A percentile compares a stretch with the other conserved stretches of the same genome.
Conservation (phyloP, 2,329 filamentous ascomycete genomes). For the Malbranchea zuffiana region DNA sequence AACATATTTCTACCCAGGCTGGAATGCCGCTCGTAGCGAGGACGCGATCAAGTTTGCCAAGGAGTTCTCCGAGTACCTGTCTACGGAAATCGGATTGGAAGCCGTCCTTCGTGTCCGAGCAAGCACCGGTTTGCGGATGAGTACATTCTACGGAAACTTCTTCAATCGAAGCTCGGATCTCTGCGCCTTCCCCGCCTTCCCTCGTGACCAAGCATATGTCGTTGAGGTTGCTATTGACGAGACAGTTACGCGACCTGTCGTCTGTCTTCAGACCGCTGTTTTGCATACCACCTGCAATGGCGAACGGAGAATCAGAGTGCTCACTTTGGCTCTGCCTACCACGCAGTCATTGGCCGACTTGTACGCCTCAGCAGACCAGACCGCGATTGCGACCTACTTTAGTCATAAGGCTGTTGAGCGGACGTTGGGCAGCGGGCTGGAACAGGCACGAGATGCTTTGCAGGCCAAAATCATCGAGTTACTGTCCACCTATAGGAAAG, state of each 20-base stretch:
- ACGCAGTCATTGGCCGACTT: conserved; percentile 82
- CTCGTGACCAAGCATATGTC: conserved; percentile 91
- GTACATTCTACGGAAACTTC: conserved; percentile 97
- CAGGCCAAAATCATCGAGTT: conserved; percentile 88
- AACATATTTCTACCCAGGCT: conserved; percentile 96
- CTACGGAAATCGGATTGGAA: conserved; percentile 88
- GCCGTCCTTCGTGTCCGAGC: conserved; percentile 91
- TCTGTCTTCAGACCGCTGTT: conserved; percentile 88
- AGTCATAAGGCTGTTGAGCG: conserved; percentile 96
- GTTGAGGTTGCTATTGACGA: conserved; percentile 98
- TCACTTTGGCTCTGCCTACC: conserved; percentile 86
- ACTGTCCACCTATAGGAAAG: conserved; percentile 90
- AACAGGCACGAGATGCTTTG: conserved; percentile 79
- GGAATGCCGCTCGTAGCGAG: conserved; percentile 87
- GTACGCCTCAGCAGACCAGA: conserved; percentile 90
- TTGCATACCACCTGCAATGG: conserved; percentile 97
- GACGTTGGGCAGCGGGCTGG: conserved; percentile 71
- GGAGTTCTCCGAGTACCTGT: conserved; percentile 95
- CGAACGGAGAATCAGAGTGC: conserved; percentile 84
- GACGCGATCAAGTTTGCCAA: conserved; percentile 96
- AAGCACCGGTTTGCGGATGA: conserved; percentile 90
- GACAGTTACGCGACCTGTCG: conserved; percentile 77
- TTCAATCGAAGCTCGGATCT: conserved; percentile 97
- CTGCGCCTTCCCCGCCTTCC: conserved; percentile 95
- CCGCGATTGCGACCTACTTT: conserved; percentile 86